Conservation (phyloP, 73 alveolate species). For the Paramecium octaurelia region DNA sequence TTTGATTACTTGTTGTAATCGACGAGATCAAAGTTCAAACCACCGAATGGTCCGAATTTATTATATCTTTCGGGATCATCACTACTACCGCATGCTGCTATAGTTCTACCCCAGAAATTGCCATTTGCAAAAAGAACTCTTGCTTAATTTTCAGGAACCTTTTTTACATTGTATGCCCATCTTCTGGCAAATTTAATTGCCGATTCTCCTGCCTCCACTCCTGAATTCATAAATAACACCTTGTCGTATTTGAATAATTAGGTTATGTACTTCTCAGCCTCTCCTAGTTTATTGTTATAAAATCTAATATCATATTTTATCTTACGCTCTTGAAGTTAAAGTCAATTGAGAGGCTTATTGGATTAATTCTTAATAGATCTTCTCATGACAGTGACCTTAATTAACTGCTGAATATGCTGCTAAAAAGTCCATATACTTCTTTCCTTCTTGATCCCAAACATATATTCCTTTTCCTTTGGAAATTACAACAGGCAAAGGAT, state of each 20-base stretch:
- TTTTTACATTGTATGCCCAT: constrained; percentile 94
- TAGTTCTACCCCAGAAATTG: constrained; percentile 95
- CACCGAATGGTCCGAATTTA: constrained; percentile 91
- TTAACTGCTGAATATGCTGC: constrained; percentile 94
- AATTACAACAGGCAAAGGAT: constrained; percentile 88
- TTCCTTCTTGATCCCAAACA: constrained; percentile 88
- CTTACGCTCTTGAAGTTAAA: constrained; percentile 81
- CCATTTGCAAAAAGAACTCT: constrained; percentile 75
- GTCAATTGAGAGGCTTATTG: constrained; percentile 83
- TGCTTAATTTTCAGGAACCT: constrained; percentile 80
- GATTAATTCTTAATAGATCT: constrained; percentile 79
- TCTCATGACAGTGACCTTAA: constrained; percentile 97
- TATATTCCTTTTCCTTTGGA: constrained; percentile 71
- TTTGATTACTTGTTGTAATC: constrained; percentile 71
- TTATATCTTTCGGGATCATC: constrained; percentile 84
- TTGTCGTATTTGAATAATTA: constrained; percentile 85
- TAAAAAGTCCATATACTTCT: constrained; percentile 84
- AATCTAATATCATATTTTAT: constrained; percentile 9
- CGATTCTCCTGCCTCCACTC: constrained; percentile 96
- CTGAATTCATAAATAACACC: constrained; percentile 89
- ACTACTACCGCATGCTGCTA: constrained; percentile 90
- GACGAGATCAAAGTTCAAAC: constrained; percentile 84
- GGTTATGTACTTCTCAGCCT: constrained; percentile 73
- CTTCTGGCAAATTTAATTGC: constrained; percentile 93
- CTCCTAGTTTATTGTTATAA: constrained; percentile 81